Evolutionary conservation across 768 basidiomycete genomes (phyloP).

Genomic region (Leccinum ochraceum): DNA sequence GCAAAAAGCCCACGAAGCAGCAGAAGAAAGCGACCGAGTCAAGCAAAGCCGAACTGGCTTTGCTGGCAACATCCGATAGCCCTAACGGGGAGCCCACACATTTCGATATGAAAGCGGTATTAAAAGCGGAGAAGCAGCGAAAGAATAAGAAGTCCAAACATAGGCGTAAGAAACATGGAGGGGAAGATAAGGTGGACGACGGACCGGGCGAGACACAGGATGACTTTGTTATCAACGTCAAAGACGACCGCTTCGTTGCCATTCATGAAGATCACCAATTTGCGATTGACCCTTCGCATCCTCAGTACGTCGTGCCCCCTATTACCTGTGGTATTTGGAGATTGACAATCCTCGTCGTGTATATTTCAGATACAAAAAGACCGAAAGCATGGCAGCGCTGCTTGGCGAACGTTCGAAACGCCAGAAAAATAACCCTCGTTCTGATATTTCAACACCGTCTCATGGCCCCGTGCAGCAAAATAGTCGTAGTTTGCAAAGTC

Average conservation of each 20-base stretch:
- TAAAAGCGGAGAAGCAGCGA: conserved; percentile 80
- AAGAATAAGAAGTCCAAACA: conserved; percentile 44
- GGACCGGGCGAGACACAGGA: conserved; percentile 71
- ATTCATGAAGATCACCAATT: conserved; percentile 89
- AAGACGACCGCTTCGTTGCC: conserved; percentile 85
- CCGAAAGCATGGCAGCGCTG: conserved; percentile 84
- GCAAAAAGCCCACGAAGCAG: conserved; percentile 25
- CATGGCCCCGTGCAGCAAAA: conserved; percentile 4
- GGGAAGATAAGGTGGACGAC: conserved; percentile 38
- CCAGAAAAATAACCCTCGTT: conserved; percentile 39
- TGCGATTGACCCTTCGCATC: conserved; percentile 95
- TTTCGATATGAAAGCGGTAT: conserved; percentile 87
- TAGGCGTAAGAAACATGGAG: conserved; percentile 18
- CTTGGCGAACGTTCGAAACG: conserved; percentile 81
- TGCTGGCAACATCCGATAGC: conserved; percentile 59
- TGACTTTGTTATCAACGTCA: conserved; percentile 80
- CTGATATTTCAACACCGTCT: neutral
- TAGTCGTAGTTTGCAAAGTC: conserved; percentile 49
- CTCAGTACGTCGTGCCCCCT: conserved; percentile 63
- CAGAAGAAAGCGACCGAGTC: conserved; percentile 19
- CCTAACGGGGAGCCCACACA: conserved; percentile 63
- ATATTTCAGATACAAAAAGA: conserved; percentile 79
- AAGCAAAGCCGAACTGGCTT: conserved; percentile 59
- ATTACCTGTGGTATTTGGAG: neutral
- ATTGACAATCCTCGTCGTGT: neutral